Percentiles rank a stretch among this genome's conserved stretches.
Evolutionary conservation across 805 yeast species (phyloP).

Genomic region (Yarrowia bubula): DNA sequence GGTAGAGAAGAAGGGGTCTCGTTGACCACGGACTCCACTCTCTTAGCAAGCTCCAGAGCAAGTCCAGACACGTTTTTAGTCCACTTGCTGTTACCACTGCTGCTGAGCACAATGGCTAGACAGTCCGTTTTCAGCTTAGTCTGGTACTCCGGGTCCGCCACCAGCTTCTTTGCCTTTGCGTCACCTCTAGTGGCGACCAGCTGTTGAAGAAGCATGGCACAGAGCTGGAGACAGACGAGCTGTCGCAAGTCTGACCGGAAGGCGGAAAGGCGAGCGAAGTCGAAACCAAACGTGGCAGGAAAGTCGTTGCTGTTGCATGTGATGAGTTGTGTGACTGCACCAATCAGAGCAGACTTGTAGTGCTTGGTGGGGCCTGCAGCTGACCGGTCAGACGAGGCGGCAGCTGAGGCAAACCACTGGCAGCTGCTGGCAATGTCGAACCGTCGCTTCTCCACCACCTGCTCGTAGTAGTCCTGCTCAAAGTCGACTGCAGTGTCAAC

Average conservation of each 20-base stretch:
- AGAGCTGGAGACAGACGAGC: slow-evolving; percentile 73
- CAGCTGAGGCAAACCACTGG: slow-evolving; percentile 49
- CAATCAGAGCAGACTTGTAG: slow-evolving; percentile 33
- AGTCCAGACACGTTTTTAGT: slow-evolving; percentile 74
- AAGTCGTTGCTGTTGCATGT: slow-evolving; percentile 65
- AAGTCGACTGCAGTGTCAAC: slow-evolving; percentile 85
- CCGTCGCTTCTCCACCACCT: slow-evolving; percentile 49
- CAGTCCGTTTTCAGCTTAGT: slow-evolving; percentile 64
- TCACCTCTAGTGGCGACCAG: slow-evolving; percentile 45
- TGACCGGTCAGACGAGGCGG: background rate
- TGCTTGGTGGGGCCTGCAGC: slow-evolving; percentile 12
- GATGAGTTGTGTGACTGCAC: slow-evolving; percentile 50
- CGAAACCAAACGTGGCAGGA: slow-evolving; percentile 81
- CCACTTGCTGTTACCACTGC: slow-evolving; percentile 87
- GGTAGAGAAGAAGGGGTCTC: slow-evolving; percentile 32
- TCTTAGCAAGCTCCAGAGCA: slow-evolving; percentile 61
- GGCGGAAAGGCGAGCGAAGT: slow-evolving; percentile 72
- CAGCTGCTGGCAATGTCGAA: slow-evolving; percentile 59
- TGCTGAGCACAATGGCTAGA: slow-evolving; percentile 76
- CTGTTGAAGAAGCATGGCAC: slow-evolving; percentile 70
- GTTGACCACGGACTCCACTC: slow-evolving; percentile 31
- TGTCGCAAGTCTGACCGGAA: slow-evolving; percentile 84
- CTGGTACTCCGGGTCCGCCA: slow-evolving; percentile 40
- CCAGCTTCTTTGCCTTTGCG: slow-evolving; percentile 38
- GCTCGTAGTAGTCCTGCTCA: slow-evolving; percentile 72